phyloP scores from a whole-genome alignment of 2,329 filamentous ascomycete species.

The Furcasterigmium sp. region DNA sequence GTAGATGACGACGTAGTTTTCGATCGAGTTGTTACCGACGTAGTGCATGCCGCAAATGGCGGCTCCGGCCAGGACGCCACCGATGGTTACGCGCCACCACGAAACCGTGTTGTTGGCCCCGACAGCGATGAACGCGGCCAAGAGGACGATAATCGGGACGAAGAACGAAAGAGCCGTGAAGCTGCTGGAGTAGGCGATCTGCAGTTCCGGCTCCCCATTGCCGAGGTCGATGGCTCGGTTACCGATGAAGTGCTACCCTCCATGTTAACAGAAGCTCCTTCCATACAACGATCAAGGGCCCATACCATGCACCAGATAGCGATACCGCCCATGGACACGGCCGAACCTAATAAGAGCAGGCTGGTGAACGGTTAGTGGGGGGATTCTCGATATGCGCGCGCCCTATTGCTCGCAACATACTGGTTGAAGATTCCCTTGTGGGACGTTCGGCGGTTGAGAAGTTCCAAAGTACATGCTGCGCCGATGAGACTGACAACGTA shows the following conservation, averaged over 20 bases:
- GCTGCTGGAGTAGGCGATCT: slow-evolving; percentile 67
- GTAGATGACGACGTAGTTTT: slow-evolving; percentile 68
- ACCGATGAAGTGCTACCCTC: slow-evolving; percentile 70
- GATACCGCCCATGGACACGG: slow-evolving; percentile 68
- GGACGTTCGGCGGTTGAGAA: slow-evolving; percentile 72
- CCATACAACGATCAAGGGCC: slow-evolving; percentile 10
- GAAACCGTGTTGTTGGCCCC: slow-evolving; percentile 54
- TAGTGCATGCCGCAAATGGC: slow-evolving; percentile 86
- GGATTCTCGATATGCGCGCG: background rate
- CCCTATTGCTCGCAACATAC: slow-evolving; percentile 32
- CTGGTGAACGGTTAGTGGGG: slow-evolving; percentile 25
- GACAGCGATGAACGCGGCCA: slow-evolving; percentile 65
- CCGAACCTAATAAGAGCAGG: slow-evolving; percentile 57
- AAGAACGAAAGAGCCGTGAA: slow-evolving; percentile 77
- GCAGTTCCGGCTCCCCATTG: slow-evolving; percentile 54
- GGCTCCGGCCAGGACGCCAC: slow-evolving; percentile 65
- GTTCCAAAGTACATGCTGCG: slow-evolving; percentile 72
- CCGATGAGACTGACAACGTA: slow-evolving; percentile 73
- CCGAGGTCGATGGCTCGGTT: slow-evolving; percentile 73
- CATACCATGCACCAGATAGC: slow-evolving; percentile 66
- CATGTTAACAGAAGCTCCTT: slow-evolving; percentile 15
- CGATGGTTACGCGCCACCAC: slow-evolving; percentile 53
- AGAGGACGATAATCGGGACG: slow-evolving; percentile 69
- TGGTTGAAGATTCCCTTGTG: slow-evolving; percentile 64
- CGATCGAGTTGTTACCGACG: slow-evolving; percentile 75